Evolutionary conservation across 768 basidiomycete species (phyloP), one percentile per base, ranked within the genome.

Genomic region (Candolleomyces efflorescens): DNA sequence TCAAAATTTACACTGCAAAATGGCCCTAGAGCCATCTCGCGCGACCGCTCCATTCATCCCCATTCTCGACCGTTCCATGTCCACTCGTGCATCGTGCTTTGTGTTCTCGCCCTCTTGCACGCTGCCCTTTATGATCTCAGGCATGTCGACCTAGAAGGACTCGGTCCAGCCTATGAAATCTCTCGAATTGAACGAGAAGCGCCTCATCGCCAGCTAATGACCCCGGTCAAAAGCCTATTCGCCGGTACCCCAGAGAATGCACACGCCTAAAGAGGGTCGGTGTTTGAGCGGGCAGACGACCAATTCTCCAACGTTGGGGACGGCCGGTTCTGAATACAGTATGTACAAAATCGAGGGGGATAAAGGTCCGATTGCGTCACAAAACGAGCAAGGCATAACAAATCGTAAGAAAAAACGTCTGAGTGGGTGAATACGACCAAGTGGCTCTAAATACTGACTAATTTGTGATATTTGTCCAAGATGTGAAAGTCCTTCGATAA

Each of bases 381-480:
- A 53, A 39, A 53, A 39, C 32, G 32, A 49, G 17, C 38, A 10
- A 27, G 51, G 20, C 53, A 51, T 51, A 51, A 36, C 53, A 20
- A 41, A 18, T 53, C 53, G 41, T 53, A 53, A 53, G 37, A 17
- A 41, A 38, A 26, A 41, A 53, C 36, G n/a, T n/a, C n/a, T 7
- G 5, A 26, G 26, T 10, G 52, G 32, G 13, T 15, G 27, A 36
- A 51, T 3, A 51, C 1, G 23, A n/a, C 2, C 4, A 20, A 23
- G 20, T 51, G 23, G 13, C 36, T 15, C 13, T 15, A 51, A 23
- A 36, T 51, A 51, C 46, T 48, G 46, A 20, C 5, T 48, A 48
- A 38, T 44, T 32, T 38, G 38, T 53, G 38, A 26, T 38, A 38
- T 41, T 18, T 51, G 56, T 57, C 56, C 56, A 57, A 57, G 56